Evolutionary conservation across 2,329 filamentous ascomycete genomes (phyloP), one percentile per base, ranked within the genome.

Genomic region (Penicillium sp.): DNA sequence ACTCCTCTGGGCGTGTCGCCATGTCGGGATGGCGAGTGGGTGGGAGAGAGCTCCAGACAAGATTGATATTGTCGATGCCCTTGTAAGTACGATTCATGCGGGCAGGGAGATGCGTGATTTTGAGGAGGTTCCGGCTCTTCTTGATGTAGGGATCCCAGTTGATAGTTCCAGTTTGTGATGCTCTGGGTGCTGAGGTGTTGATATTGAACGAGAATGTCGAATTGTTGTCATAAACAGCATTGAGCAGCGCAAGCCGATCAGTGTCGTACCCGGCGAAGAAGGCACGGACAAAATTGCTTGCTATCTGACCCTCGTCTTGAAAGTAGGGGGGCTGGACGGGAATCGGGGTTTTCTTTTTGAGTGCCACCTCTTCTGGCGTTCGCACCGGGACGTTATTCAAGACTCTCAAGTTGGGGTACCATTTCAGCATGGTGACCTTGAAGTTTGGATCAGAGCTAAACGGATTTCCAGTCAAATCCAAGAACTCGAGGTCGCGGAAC

Each of bases 401-500:
- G 42, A 81, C 76, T 53, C 81, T 79, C 11, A 96, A 74, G 42
- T 79, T 83, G 1, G 87, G 89, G 57, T 86, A 96, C 83, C 87
- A 93, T 27, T 79, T 77, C 18, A 85, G 69, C 40, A 95, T 69
- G 32, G 86, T 83, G 11, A 75, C 67, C 41, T 77, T 74, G 60
- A 82, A 84, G 42, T 75, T 73, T 6, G 80, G 74, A 37, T 73
- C 65, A 1, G 66, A 60, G 48, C 80, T 78, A 42, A 94, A 77
- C 0, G 87, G 85, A 51, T 93, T 95, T 35, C 78, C 81, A 7
- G 75, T 74, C 45, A 95, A 69, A 44, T 93, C 79, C 2, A 98
- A 74, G 35, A 89, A 89, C 57, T 94, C 80, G 8, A 96, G 74
- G 39, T 79, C 71, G 35, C 74, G 79, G 56, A 96, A 89, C 38